Evolutionary conservation across 257 asterid species (phyloP).

Genomic region (Linaria vulgaris): DNA sequence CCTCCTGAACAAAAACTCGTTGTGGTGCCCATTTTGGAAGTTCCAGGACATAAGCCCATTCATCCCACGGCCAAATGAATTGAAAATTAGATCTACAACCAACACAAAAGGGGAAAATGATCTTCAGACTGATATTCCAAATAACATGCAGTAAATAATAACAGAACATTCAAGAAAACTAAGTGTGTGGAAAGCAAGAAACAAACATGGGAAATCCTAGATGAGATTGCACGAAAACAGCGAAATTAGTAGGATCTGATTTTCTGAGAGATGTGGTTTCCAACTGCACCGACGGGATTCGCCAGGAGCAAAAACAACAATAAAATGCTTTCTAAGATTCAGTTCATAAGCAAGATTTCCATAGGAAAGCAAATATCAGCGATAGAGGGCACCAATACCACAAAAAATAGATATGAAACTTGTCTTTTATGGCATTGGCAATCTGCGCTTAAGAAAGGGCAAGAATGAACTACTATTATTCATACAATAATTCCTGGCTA

Average conservation of each 20-base stretch:
- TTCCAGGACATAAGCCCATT: conserved; percentile 91
- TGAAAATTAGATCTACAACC: conserved; percentile 89
- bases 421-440: background rate
- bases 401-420: conserved; percentile 3
- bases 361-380: background rate
- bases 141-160: background rate
- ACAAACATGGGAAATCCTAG: conserved; percentile 4
- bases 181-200: background rate
- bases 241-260: background rate
- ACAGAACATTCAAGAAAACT: conserved; percentile 7
- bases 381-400: conserved; percentile 7
- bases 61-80: conserved; percentile 99
- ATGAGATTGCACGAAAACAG: conserved; percentile 3
- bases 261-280: conserved; percentile 1
- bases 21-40: conserved; percentile 99
- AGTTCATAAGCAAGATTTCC: conserved; percentile 1
- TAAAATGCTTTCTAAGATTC: background rate
- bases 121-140: background rate
- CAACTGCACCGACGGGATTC: conserved; percentile 1
- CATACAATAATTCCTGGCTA: background rate
- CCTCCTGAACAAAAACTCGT: conserved; percentile 95
- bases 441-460: too few species aligned
- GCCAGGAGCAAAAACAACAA: conserved; percentile 4
- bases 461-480: background rate
- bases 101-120: conserved; percentile 11